phyloP scores from a whole-genome alignment of 805 yeast species.

The Nakazawaea sp. region DNA sequence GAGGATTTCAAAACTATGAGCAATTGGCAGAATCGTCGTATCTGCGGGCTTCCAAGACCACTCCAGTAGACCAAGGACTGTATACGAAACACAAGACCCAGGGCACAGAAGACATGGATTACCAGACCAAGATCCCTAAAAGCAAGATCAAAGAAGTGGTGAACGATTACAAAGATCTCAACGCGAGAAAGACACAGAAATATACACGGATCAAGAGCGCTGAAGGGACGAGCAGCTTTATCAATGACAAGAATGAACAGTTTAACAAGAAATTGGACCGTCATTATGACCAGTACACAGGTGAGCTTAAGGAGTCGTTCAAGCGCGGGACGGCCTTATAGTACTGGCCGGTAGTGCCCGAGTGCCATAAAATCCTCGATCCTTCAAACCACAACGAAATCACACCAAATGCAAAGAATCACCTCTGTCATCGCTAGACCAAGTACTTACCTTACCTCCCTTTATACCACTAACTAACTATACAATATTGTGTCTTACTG shows the following conservation, averaged over 20 bases:
- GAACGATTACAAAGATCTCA: slow-evolving; percentile 25
- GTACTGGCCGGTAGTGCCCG: no score
- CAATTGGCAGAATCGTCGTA: slow-evolving; percentile 59
- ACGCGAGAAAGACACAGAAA: slow-evolving; percentile 29
- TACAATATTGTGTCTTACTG: no score
- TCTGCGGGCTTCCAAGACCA: slow-evolving; percentile 37
- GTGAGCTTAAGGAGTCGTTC: slow-evolving; percentile 17
- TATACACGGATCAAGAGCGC: slow-evolving; percentile 29
- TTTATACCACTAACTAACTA: no score
- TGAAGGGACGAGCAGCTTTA: slow-evolving; percentile 32
- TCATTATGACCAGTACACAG: slow-evolving; percentile 36
- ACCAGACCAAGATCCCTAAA: slow-evolving; percentile 29
- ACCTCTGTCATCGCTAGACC: no score
- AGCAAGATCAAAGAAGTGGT: slow-evolving; percentile 26
- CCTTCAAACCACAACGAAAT: no score
- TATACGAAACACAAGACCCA: slow-evolving; percentile 28
- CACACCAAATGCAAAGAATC: no score
- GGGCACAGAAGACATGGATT: slow-evolving; percentile 17
- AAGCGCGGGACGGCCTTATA: slow-evolving; percentile 15
- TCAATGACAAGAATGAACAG: slow-evolving; percentile 68
- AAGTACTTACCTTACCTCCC: no score
- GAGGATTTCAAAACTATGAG: slow-evolving; percentile 40
- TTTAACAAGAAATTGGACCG: slow-evolving; percentile 65
- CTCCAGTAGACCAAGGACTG: slow-evolving; percentile 32
- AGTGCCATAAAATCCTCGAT: no score